phyloP scores from a whole-genome alignment of 805 yeast species.

The Saturnispora saitoi region DNA sequence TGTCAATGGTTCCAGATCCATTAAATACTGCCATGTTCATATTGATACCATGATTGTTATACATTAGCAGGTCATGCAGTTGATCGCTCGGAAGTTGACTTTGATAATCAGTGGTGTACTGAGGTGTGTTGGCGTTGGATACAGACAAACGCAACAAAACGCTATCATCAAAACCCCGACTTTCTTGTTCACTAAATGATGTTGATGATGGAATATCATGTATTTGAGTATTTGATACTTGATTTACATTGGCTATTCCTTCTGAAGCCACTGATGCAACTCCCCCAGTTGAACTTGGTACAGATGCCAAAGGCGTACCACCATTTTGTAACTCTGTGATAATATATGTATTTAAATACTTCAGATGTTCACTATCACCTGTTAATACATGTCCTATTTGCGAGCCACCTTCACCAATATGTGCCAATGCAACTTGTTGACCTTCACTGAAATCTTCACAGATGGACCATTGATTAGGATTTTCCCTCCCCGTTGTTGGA shows the following conservation, averaged over 20 bases:
- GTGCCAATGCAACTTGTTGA: slow-evolving; percentile 68
- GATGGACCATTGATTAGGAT: slow-evolving; percentile 64
- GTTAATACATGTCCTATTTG: slow-evolving; percentile 61
- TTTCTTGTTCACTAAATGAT: background rate
- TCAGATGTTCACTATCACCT: slow-evolving; percentile 36
- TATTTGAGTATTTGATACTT: background rate
- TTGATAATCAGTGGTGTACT: background rate
- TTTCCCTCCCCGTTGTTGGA: slow-evolving; percentile 34
- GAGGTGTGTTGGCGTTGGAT: slow-evolving; percentile 6
- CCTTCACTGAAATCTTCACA: slow-evolving; percentile 83
- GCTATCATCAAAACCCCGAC: background rate
- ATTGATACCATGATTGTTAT: background rate
- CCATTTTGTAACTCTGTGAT: slow-evolving; percentile 15
- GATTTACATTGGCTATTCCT: slow-evolving; percentile 3
- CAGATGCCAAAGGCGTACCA: background rate
- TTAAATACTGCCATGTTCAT: slow-evolving; percentile 11
- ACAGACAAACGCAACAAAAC: background rate
- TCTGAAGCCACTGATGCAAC: slow-evolving; percentile 7
- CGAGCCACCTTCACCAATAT: slow-evolving; percentile 47
- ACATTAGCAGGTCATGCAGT: slow-evolving; percentile 3
- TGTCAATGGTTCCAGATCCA: slow-evolving; percentile 10
- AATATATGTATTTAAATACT: slow-evolving; percentile 27
- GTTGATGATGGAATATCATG: background rate
- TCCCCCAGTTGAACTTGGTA: background rate
- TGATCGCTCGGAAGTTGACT: background rate